A percentile compares a stretch with the other conserved stretches of the same genome.
Conservation (phyloP, 306 rosid species). For the Fragaria vesca region DNA sequence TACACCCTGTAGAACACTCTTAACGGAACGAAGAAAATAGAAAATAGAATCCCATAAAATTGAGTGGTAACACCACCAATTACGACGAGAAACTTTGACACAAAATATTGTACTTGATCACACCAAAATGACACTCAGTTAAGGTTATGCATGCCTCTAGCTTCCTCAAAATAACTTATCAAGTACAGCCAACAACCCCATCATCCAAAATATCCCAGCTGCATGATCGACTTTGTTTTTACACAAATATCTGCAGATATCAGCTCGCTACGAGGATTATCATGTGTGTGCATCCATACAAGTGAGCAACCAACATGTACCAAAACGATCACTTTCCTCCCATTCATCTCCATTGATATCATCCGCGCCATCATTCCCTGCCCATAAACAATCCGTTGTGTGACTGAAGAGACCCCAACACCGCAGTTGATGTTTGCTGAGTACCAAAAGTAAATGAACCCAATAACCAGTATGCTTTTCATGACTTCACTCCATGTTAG, state of each 20-base stretch:
- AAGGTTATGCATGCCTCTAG: neutral
- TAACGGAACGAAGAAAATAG: neutral
- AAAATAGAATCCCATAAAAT: neutral
- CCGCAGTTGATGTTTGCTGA: conserved; percentile 12
- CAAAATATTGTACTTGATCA: neutral
- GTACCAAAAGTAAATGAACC: conserved; percentile 19
- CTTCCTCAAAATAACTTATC: neutral
- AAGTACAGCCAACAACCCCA: neutral
- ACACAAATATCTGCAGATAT: neutral
- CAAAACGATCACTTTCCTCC: conserved; percentile 10
- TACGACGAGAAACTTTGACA: neutral
- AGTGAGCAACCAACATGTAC: conserved; percentile 23
- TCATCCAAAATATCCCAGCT: neutral
- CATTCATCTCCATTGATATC: conserved; percentile 24
- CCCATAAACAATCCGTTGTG: conserved; percentile 26
- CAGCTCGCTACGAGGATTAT: conserved; percentile 14
- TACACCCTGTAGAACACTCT: neutral
- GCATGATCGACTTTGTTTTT: neutral
- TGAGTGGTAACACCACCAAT: neutral
- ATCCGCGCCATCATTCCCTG: conserved; percentile 17
- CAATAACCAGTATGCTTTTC: conserved; percentile 14
- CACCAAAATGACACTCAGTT: neutral
- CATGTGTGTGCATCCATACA: conserved; percentile 25
- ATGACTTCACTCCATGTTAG: conserved; percentile 23
- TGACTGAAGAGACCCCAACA: conserved; percentile 23